Conservation (phyloP, 2,329 filamentous ascomycete genomes). For the Rhynchosporium secalis region DNA sequence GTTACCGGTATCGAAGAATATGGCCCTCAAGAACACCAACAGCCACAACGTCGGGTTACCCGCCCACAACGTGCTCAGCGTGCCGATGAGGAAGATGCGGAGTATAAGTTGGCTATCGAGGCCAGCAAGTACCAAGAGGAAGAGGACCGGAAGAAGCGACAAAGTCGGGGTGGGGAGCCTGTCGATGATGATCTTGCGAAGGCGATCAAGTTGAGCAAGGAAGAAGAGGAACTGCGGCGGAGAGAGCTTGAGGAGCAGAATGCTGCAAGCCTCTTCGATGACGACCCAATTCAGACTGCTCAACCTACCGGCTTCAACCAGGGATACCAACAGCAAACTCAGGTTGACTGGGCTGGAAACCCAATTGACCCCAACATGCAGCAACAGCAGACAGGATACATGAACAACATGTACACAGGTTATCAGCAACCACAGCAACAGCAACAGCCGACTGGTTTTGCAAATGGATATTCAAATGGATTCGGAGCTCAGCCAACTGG, state of each 20-base stretch:
- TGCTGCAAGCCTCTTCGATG: constrained; percentile 84
- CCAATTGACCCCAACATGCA: constrained; percentile 78
- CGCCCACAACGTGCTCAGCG: constrained; percentile 51
- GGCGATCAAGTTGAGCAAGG: constrained; percentile 90
- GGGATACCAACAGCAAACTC: constrained; percentile 94
- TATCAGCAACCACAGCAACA: constrained; percentile 37
- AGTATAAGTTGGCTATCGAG: constrained; percentile 88
- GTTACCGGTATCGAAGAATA: constrained; percentile 91
- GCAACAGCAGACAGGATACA: constrained; percentile 79
- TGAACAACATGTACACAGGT: constrained; percentile 55
- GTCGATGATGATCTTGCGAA: constrained; percentile 90
- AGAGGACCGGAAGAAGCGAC: constrained; percentile 77
- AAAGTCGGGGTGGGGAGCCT: constrained; percentile 52
- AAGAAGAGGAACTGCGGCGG: constrained; percentile 87
- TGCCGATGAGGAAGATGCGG: constrained; percentile 81
- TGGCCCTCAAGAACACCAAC: constrained; percentile 47
- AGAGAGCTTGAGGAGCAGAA: constrained; percentile 86
- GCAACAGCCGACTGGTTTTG: constrained; percentile 63
- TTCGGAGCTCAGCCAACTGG: constrained; percentile 68
- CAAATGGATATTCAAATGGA: constrained; percentile 69
- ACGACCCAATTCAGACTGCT: constrained; percentile 56
- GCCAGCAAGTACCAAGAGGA: constrained; percentile 95
- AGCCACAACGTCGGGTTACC: constrained; percentile 47
- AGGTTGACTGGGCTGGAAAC: constrained; percentile 97
- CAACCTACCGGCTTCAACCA: constrained; percentile 91